Conservation (phyloP, 1,284 basidiomycete genomes). For the Heliocybe sulcata region DNA sequence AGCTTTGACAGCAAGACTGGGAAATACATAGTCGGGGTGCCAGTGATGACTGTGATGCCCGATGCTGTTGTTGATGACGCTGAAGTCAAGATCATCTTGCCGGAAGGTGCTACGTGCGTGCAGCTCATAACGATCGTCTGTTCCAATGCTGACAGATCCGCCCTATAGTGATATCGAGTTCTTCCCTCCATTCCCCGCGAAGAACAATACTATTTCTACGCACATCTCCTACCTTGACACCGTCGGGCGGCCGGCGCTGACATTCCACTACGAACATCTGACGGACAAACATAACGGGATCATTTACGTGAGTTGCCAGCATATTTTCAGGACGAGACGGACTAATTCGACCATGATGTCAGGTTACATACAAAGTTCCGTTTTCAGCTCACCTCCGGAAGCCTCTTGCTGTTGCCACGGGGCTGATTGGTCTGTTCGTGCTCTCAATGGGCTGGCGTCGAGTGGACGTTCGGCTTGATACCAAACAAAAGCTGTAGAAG, state of each 20-base stretch:
- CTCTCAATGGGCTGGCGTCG: conserved; percentile 55
- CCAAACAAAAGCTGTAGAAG: conserved; percentile 14
- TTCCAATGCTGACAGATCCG: conserved; percentile 4
- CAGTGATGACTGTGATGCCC: conserved; percentile 79
- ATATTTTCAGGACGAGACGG: background rate
- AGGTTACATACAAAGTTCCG: conserved; percentile 86
- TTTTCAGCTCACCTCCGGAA: conserved; percentile 77
- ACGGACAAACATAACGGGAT: conserved; percentile 74
- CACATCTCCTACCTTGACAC: conserved; percentile 92
- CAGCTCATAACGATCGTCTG: background rate
- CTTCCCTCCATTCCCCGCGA: conserved; percentile 71
- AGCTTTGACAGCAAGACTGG: conserved; percentile 52
- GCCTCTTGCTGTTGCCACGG: conserved; percentile 66
- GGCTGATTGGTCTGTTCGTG: conserved; percentile 58
- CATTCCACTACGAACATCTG: conserved; percentile 66
- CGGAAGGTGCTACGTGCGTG: conserved; percentile 89
- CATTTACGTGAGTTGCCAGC: conserved; percentile 55
- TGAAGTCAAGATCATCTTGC: conserved; percentile 76
- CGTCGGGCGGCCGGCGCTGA: conserved; percentile 78
- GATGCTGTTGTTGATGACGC: conserved; percentile 81
- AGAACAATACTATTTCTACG: conserved; percentile 50
- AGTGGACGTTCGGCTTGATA: conserved; percentile 59
- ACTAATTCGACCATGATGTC: conserved; percentile 1
- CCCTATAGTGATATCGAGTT: conserved; percentile 67
- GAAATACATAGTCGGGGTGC: conserved; percentile 73